A percentile compares a stretch with the other conserved stretches of the same genome.
phyloP scores from a whole-genome alignment of 2,329 filamentous ascomycete genomes.

The Hymenoscyphus linearis region DNA sequence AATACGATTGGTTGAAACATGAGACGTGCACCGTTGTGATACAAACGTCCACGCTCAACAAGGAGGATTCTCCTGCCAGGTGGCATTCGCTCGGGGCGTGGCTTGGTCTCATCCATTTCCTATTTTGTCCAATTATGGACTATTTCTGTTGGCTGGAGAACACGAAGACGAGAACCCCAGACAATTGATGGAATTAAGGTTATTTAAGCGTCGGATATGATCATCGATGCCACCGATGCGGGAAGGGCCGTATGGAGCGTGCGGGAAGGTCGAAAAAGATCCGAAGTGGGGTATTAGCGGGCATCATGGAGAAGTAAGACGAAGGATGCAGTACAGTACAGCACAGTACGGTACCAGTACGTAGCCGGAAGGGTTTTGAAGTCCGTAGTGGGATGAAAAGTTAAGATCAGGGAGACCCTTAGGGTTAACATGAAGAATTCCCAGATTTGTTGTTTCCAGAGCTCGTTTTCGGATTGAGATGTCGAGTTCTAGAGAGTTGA shows the following conservation, averaged over 20 bases:
- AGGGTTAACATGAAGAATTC: not conserved
- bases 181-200: not conserved
- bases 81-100: not conserved
- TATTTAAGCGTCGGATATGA: not conserved
- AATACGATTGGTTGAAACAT: slow-evolving; percentile 5
- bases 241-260: not conserved
- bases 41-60: not conserved
- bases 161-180: not conserved
- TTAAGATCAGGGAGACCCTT: not conserved
- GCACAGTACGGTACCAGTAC: no score
- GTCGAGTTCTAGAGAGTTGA: no score
- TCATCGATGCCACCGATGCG: not conserved
- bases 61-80: not conserved
- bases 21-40: not conserved
- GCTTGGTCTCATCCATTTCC: not conserved
- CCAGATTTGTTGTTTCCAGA: not conserved
- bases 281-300: not conserved
- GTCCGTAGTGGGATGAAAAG: not conserved
- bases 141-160: not conserved
- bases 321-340: no score
- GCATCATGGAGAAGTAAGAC: not conserved
- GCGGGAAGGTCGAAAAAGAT: not conserved
- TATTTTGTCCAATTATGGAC: not conserved
- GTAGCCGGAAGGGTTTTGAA: not conserved
- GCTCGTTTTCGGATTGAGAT: no score